Evolutionary conservation across 163 green algal species (phyloP), one percentile per base, ranked within the genome.

Genomic region (Trebouxiophyceae sp.): DNA sequence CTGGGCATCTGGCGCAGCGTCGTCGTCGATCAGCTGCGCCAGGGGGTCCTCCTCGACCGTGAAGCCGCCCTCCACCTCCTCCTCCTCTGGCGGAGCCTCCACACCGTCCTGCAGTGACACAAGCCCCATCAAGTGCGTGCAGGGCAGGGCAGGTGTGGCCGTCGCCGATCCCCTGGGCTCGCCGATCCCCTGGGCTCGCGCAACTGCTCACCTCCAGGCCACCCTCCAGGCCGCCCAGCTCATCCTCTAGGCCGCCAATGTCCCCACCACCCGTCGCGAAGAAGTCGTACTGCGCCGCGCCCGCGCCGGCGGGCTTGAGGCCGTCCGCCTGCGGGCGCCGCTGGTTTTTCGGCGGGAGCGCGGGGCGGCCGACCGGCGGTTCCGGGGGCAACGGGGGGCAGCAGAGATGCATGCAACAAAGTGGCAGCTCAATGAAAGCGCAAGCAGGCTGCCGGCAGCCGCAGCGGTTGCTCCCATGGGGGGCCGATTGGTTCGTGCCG

Each of bases 51-150:
- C 72, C 4, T 72, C 70, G 0, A 65, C 23, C 20, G 33, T 28
- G 5, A 66, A 60, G 0, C 67, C 77, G 24, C 74, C 73, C 50
- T 73, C 61, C 3, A 46, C 45, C n/a, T 34, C 24, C 45, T 83
- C 72, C 65, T 90, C 84, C 24, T 81, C 71, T 22, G 81, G 84
- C 19, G 79, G 81, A 20, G 72, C 84, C 2, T 88, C 84, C 56
- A 90, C 68, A 1, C 79, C 79, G 47, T 87, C 84, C 84, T 90
- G 75, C 45, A 69, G 45, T 44, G 24, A 46, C 23, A 33, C 22
- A 22, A 47, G 4, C 22, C 8, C 58, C 19, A 31, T 50, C 3
- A 27, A 5, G 19, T 26, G 12, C 16, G 16, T 29, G 20, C 7
- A 29, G 22, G 12, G 16, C 5, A 28, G 31, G 19, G 5, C 3